These are phyloP conservation scores for Thecaphora frezii DNA, from an alignment of 1,284 basidiomycete species.

Conservation along the genomic window DNA sequence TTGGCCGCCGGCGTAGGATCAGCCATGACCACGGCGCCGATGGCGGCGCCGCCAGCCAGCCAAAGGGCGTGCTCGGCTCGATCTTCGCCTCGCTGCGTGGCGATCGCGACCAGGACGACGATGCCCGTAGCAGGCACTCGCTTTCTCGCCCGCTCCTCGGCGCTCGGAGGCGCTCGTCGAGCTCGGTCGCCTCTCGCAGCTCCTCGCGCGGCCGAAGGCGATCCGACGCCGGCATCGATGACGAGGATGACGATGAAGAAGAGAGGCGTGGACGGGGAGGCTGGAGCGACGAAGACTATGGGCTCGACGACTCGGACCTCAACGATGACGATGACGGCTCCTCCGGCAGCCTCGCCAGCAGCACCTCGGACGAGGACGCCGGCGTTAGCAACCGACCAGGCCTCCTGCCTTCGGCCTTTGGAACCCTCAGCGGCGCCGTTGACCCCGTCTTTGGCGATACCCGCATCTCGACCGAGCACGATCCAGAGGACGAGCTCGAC, in stretches of 20 bases:
- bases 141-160: conserved; percentile 37
- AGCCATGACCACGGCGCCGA: conserved; percentile 24
- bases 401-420: conserved; percentile 51
- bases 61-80: conserved; percentile 50
- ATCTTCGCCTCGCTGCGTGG: conserved; percentile 50
- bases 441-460: conserved; percentile 56
- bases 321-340: conserved; percentile 30
- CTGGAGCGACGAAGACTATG: conserved; percentile 44
- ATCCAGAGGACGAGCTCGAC: conserved; percentile 48
- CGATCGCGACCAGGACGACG: conserved; percentile 36
- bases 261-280: conserved; percentile 18
- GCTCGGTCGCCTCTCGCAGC: conserved; percentile 15
- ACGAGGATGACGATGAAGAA: conserved; percentile 25
- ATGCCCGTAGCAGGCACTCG: conserved; percentile 32
- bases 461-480: conserved; percentile 40
- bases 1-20: conserved; percentile 27
- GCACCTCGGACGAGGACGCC: conserved; percentile 48
- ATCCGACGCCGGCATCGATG: conserved; percentile 25
- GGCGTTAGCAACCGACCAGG: conserved; percentile 32
- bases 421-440: conserved; percentile 43
- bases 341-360: conserved; percentile 8
- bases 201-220: conserved; percentile 20
- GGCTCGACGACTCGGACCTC: conserved; percentile 20
- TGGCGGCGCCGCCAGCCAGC: conserved; percentile 17
- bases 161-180: conserved; percentile 22